Evolutionary conservation across 2,329 filamentous ascomycete species (phyloP), one percentile per base, ranked within the genome.

Genomic region (Aspergillus pseudoterreus): DNA sequence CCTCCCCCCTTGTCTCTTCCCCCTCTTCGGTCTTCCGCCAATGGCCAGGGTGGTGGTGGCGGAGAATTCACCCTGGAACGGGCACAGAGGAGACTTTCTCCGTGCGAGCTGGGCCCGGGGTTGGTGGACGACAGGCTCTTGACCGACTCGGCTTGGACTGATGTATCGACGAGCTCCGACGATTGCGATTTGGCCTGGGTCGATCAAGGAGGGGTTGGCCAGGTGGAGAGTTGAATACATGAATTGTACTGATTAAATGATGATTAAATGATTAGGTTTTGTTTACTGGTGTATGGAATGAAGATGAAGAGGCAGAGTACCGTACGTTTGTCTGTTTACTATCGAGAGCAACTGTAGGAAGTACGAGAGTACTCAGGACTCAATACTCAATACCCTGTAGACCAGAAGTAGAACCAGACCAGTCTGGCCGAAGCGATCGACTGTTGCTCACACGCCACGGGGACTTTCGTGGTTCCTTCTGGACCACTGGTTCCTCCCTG

Each of bases 401-500:
- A 49, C 21, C 35, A 45, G 27, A 6, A 22, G 22, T 5, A 22
- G 22, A 22, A 22, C 22, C 5, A 22, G 22, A 22, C 22, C 22
- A 22, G 22, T 45, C 33, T 33, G 43, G 46, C 43, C 35, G 38
- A 41, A 19, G 39, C 52, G 56, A 57, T 58, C 52, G 50, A 57
- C 50, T 56, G 45, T 51, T 53, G 46, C 51, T 48, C 53, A 38
- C 53, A 52, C 53, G 57, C 59, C 56, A 58, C 57, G 51, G 45
- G 36, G 49, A 47, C 49, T 51, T 61, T 57, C 57, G 59, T 61
- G 59, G 59, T 59, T 49, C 49, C 17, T 48, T 61, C 53, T 61
- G 41, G 36, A 38, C 59, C 59, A 61, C 41, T 58, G 51, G 51
- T 55, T 56, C 45, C 49, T 51, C 53, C 53, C 55, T 58, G 53